Evolutionary conservation across 768 basidiomycete species (phyloP).

Genomic region (Phaffia tasmanica): DNA sequence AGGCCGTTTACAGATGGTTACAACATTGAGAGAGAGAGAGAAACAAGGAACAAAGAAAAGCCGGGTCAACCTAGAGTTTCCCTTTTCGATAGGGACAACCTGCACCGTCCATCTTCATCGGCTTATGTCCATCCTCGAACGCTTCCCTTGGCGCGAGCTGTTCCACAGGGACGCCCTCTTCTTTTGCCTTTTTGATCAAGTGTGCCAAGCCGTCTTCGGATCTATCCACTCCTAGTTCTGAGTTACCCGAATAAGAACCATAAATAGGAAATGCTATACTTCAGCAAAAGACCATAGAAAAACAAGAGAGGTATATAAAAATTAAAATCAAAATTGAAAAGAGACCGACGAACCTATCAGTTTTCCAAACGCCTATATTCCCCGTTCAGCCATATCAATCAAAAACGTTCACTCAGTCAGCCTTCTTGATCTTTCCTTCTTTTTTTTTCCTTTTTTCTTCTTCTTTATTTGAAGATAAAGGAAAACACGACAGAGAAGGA

Average conservation of each 20-base stretch:
- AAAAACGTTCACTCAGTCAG: not conserved
- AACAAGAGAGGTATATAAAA: no score
- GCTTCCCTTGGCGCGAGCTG: constrained; percentile 27
- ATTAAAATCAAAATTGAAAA: no score
- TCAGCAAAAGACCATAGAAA: no score
- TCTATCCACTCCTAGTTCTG: constrained; percentile 37
- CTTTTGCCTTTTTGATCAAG: constrained; percentile 35
- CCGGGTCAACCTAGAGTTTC: no score
- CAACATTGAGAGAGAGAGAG: no score
- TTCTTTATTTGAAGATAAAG: not conserved
- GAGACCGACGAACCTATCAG: not conserved
- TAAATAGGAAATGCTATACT: no score
- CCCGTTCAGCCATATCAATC: not conserved
- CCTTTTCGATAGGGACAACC: no score
- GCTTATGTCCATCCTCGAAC: constrained; percentile 29
- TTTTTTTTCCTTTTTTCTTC: not conserved
- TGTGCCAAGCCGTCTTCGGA: constrained; percentile 37
- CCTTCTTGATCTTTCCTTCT: not conserved
- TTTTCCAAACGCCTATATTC: constrained; percentile 18
- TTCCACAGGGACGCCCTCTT: constrained; percentile 36
- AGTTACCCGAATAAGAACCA: no score
- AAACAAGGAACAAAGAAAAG: no score
- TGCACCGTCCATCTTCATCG: no score
- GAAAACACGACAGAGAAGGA: not conserved
- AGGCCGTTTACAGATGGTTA: no score